These are phyloP conservation scores for Kodamaea kakaduensis DNA, from an alignment of 805 yeast species.

Conservation along the genomic window DNA sequence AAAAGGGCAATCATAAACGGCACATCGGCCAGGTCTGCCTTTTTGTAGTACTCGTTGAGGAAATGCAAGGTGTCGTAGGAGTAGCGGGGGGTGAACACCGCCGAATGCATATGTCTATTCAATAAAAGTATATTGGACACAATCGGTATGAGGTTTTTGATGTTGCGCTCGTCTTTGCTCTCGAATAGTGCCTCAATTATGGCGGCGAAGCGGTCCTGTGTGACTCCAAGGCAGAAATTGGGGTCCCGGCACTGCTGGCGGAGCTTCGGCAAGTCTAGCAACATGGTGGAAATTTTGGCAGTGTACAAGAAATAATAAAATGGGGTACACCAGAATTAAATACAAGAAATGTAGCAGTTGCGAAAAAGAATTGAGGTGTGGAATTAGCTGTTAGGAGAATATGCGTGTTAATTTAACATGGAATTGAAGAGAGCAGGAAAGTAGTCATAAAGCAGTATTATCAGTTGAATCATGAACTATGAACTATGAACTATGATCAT, in stretches of 20 bases:
- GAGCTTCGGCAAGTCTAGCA: slow-evolving; percentile 10
- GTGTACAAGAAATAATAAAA: too few species aligned
- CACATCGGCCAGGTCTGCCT: slow-evolving; percentile 10
- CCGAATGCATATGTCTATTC: slow-evolving; percentile 19
- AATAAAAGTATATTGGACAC: slow-evolving; percentile 24
- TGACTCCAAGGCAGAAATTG: slow-evolving; percentile 13
- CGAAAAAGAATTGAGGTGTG: too few species aligned
- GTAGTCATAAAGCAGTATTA: too few species aligned
- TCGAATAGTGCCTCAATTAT: slow-evolving; percentile 6
- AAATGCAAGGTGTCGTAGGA: slow-evolving; percentile 12
- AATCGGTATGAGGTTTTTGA: slow-evolving; percentile 18
- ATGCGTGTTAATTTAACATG: too few species aligned
- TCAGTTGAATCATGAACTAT: too few species aligned
- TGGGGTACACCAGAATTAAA: too few species aligned
- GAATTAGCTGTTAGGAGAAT: too few species aligned
- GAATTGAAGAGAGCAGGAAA: too few species aligned
- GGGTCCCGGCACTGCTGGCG: slow-evolving; percentile 15
- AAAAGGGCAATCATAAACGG: slow-evolving; percentile 19
- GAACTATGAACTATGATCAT: too few species aligned
- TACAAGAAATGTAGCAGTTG: too few species aligned
- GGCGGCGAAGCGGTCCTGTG: slow-evolving; percentile 3
- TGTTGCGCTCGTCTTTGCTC: neutral
- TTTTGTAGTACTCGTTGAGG: slow-evolving; percentile 5
- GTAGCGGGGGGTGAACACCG: slow-evolving; percentile 18
- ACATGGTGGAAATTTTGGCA: too few species aligned